Evolutionary conservation across 352 stramenopile species (phyloP).

Genomic region (Pythium graminicola): DNA sequence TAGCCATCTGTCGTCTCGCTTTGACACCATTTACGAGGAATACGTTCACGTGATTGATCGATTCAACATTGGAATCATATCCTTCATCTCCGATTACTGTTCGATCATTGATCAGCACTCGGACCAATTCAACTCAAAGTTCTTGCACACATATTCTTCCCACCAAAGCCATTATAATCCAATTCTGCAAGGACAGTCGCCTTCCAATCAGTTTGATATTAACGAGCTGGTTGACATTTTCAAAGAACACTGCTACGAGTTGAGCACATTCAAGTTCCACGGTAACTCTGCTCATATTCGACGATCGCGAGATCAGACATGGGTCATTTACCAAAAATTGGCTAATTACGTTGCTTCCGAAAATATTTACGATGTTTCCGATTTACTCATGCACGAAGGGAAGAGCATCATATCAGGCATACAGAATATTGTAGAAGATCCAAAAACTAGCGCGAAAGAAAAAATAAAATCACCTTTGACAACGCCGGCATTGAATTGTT

Average conservation of each 20-base stretch:
- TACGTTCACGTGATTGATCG: background rate
- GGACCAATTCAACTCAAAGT: slow-evolving; percentile 4
- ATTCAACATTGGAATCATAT: slow-evolving; percentile 5
- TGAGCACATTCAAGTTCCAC: background rate
- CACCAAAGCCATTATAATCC: slow-evolving; percentile 1
- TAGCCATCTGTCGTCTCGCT: too few relatives aligned
- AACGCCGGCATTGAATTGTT: too few relatives aligned
- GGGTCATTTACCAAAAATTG: slow-evolving; percentile 1
- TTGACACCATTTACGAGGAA: too few relatives aligned
- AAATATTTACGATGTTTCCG: background rate
- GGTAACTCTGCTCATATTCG: slow-evolving; percentile 1
- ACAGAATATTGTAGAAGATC: too few relatives aligned
- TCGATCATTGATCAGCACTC: background rate
- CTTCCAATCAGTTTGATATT: too few relatives aligned
- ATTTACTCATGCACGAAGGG: slow-evolving; percentile 1
- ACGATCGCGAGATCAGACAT: background rate
- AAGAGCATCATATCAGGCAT: too few relatives aligned
- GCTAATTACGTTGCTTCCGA: slow-evolving; percentile 3
- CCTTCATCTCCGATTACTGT: slow-evolving; percentile 4
- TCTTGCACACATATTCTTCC: background rate
- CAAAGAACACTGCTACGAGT: slow-evolving; percentile 2
- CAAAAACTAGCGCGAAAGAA: too few relatives aligned
- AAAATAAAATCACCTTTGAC: too few relatives aligned
- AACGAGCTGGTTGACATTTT: background rate
- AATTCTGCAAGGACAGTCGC: too few relatives aligned